phyloP scores from a whole-genome alignment of 148 eudicot species.

The Diospyros kaki region DNA sequence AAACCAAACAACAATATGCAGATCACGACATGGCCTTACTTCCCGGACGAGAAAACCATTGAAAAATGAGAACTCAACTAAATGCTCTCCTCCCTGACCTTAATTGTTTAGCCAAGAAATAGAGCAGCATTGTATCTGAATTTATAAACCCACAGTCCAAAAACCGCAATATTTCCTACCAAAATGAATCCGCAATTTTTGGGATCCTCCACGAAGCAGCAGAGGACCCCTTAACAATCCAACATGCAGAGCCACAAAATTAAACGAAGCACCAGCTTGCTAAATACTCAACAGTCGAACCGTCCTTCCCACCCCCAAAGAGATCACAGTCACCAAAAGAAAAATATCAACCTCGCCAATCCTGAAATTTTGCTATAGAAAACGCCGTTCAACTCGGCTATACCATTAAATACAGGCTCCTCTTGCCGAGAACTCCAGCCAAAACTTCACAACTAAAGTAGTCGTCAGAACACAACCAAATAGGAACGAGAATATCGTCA shows the following conservation, averaged over 20 bases:
- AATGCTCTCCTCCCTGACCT: constrained; percentile 9
- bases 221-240: constrained; percentile 33
- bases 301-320: not conserved
- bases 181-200: not conserved
- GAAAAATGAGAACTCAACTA: not conserved
- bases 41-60: constrained; percentile 19
- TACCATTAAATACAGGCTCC: not conserved
- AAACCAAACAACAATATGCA: not conserved
- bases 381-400: constrained; percentile 1
- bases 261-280: constrained; percentile 13
- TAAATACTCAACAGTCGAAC: constrained; percentile 9
- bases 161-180: not conserved
- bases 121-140: not conserved
- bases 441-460: constrained; percentile 2
- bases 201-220: constrained; percentile 39
- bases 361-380: not conserved
- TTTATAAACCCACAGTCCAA: not conserved
- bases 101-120: not conserved
- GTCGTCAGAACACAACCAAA: not conserved
- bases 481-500: not conserved
- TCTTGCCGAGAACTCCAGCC: constrained; percentile 1
- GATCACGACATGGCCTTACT: constrained; percentile 19
- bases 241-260: constrained; percentile 20
- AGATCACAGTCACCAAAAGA: not conserved
- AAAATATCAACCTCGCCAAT: not conserved